phyloP scores from a whole-genome alignment of 2,329 filamentous ascomycete species.

The Ustilaginoidea virens region DNA sequence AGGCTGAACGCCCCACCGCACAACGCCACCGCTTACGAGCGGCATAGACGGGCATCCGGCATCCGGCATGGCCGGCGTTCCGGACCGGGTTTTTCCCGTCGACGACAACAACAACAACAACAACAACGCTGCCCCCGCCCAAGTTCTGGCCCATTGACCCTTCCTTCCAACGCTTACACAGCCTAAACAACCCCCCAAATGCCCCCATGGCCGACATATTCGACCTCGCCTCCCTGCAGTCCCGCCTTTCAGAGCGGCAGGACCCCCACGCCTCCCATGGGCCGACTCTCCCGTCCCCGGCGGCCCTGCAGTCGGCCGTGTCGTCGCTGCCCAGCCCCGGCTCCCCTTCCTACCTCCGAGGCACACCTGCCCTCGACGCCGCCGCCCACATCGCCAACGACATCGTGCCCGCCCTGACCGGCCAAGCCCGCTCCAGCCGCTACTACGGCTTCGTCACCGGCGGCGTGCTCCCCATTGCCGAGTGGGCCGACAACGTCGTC shows the following conservation, averaged over 20 bases:
- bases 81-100: no score
- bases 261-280: constrained; percentile 7
- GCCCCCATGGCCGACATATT: constrained; percentile 15
- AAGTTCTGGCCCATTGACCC: no score
- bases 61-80: no score
- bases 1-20: no score
- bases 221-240: constrained; percentile 7
- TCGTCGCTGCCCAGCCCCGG: constrained; percentile 21
- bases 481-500: constrained; percentile 74
- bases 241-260: constrained; percentile 11
- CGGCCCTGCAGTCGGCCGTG: constrained; percentile 20
- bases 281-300: constrained; percentile 22
- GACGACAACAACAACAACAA: no score
- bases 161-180: no score
- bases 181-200: no score
- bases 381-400: constrained; percentile 26
- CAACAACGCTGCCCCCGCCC: no score
- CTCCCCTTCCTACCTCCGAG: constrained; percentile 14
- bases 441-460: constrained; percentile 90
- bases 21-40: no score
- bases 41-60: no score
- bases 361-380: constrained; percentile 13
- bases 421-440: constrained; percentile 44
- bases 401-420: constrained; percentile 47
- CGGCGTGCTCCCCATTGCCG: constrained; percentile 61